Conservation (phyloP, 1,139 yeast genomes). For the Geotrichum citri-aurantii region DNA sequence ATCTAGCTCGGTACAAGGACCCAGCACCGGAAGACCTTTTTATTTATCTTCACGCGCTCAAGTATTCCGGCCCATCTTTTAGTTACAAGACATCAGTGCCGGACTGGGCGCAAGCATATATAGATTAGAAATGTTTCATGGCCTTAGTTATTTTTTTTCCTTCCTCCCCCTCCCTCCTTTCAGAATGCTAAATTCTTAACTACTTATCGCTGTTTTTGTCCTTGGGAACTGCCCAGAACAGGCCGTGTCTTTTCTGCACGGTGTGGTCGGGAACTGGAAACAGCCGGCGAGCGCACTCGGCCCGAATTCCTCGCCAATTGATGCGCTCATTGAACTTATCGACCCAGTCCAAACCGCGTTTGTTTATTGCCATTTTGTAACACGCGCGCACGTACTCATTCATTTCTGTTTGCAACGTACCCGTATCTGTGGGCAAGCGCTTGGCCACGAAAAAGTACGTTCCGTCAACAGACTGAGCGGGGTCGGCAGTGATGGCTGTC, state of each 20-base stretch:
- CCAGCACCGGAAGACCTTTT: conserved; percentile 39
- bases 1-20: not conserved
- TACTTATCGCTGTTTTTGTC: not conserved
- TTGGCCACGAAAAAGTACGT: conserved; percentile 41
- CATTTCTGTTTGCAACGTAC: conserved; percentile 30
- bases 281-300: not conserved
- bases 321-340: conserved; percentile 29
- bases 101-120: conserved; percentile 8
- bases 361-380: conserved; percentile 20
- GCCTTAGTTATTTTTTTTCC: not conserved
- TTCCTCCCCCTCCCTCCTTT: too few relatives aligned
- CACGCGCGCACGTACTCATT: conserved; percentile 28
- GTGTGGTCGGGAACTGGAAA: not conserved
- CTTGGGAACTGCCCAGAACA: not conserved
- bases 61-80: not conserved
- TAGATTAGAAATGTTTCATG: not conserved
- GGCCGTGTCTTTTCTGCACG: not conserved
- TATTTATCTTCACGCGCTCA: conserved; percentile 56
- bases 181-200: not conserved
- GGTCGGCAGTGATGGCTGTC: conserved; percentile 28
- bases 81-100: conserved; percentile 8
- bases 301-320: conserved; percentile 18
- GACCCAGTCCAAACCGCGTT: conserved; percentile 32
- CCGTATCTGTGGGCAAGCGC: conserved; percentile 23
- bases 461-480: conserved; percentile 41